Base-by-base conservation (phyloP, 1,284 basidiomycete genomes). In the Volvariella volvacea region DNA sequence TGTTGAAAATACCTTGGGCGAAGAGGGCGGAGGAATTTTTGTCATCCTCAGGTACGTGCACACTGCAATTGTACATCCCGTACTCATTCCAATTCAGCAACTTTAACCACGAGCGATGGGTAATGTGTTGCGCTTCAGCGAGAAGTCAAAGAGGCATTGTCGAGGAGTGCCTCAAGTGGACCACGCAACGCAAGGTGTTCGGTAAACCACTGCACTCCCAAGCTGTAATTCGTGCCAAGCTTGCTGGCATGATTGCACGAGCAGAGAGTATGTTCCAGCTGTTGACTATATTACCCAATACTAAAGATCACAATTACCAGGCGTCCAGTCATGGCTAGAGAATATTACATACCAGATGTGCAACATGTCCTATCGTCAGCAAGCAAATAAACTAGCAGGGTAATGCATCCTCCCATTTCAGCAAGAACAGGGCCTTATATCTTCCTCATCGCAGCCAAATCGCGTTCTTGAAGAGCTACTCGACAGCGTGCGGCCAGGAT, bases 331-430 rank as follows among this genome's bases (percentile, higher is more conserved):
- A 39, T 96, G 91, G 91, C 70, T 94, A 16, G 93, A 96, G 67
- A 78, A 71, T 46, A 73, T 95, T 42, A 94, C 92, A 0, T 80
- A 86, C 61, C 91, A 95, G 62, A 95, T 94, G 92, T 65, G 63
- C 46, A 88, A 86, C 61, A 85, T 92, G 65, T 61, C 64, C 0
- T 67, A 69, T 47, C 60, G 60, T 40, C 65, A 72, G 47, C 70
- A 74, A 53, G 65, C 69, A 7, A 61, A 56, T 39, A 65, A 66
- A 38, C 69, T 78, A 15, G 77, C 76, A 28, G 75, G 76, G 74
- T 76, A n/a, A 51, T 16, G 63, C 46, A 2, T 20, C 37, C 36
- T 28, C 31, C 43, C 8, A 21, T 31, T 19, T 42, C 17, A 36
- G 25, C 9, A 17, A 21, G 15, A 28, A 28, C 12, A 20, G 19